Evolutionary conservation across 805 yeast genomes (phyloP), one percentile per base, ranked within the genome.

Genomic region (Saccharomycopsis fibuligera): DNA sequence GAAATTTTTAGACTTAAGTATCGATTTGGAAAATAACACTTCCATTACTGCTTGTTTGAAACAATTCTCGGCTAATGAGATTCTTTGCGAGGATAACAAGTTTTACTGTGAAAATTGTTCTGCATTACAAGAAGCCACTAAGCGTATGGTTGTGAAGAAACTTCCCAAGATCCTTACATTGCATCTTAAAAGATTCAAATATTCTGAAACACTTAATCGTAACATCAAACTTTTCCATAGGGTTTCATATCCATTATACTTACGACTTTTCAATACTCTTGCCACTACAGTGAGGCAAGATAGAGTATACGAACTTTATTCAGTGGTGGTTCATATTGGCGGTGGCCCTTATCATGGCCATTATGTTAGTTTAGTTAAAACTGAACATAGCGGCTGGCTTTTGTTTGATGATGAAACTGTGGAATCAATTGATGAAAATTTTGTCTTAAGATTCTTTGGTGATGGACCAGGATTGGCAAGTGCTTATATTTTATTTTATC

Each of bases 321-420:
- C 91, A 0, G 81, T 91, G 38, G 93, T 93, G 10, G 89, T 93
- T 9, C 99, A 93, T 61, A 81, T 93, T 56, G 99, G 99, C 4
- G 95, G 96, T 3, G 97, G 98, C 0, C 97, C 98, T 1, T 89
- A 88, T 68, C 96, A 90, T 66, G 99, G 99, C 0, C 99, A 93
- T 62, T 93, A 93, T 63, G 91, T 93, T 8, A 76, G 96, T 0
- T 68, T 93, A 4, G 83, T 93, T 51, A 88, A 88, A 60, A 83
- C 89, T 4, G 80, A 76, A 47, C 72, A 75, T 21, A 76, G 78
- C 36, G 90, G 96, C 0, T 93, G 99, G 99, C 67, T 93, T 27
- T 67, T 93, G 49, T 93, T 86, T 66, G 99, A 93, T 62, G 99
- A 93, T 63, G 98, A 93, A 63, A 81, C 93, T 4, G 96, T 91